phyloP scores from a whole-genome alignment of 2,329 filamentous ascomycete genomes.

The Byssothecium circinans region DNA sequence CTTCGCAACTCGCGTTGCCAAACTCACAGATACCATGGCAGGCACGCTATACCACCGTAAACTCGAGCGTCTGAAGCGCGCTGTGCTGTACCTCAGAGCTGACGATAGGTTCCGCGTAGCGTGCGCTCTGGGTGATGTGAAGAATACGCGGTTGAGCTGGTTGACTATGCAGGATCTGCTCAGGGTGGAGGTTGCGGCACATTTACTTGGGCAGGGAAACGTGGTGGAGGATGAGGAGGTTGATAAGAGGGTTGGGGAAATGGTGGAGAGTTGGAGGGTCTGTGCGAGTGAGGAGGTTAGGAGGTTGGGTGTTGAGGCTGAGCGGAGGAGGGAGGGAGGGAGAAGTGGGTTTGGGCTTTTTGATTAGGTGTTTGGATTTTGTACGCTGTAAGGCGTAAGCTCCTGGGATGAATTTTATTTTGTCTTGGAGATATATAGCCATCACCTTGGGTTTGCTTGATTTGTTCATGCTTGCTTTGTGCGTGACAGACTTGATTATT shows the following conservation, averaged over 20 bases:
- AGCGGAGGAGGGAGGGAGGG: background rate
- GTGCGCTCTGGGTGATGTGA: slow-evolving; percentile 24
- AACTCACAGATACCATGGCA: slow-evolving; percentile 17
- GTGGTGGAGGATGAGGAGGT: slow-evolving; percentile 3
- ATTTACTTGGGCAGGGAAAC: slow-evolving; percentile 12
- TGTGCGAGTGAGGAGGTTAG: slow-evolving; percentile 32
- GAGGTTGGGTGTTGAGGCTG: slow-evolving; percentile 11
- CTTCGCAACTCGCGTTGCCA: slow-evolving; percentile 19
- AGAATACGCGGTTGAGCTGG: slow-evolving; percentile 23
- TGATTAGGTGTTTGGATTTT: too few relatives aligned
- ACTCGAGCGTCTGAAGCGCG: slow-evolving; percentile 8
- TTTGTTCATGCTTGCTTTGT: too few relatives aligned
- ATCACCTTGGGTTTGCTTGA: too few relatives aligned
- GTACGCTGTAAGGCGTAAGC: too few relatives aligned
- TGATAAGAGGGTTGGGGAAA: slow-evolving; percentile 7
- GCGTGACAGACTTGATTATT: too few relatives aligned
- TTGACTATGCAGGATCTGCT: slow-evolving; percentile 24
- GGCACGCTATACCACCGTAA: slow-evolving; percentile 21
- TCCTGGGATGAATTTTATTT: too few relatives aligned
- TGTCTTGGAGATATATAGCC: too few relatives aligned
- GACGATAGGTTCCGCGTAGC: slow-evolving; percentile 18
- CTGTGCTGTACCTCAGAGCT: slow-evolving; percentile 8
- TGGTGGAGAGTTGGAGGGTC: slow-evolving; percentile 21
- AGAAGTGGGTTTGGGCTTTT: background rate
- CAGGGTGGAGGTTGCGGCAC: slow-evolving; percentile 26